Evolutionary conservation across 306 rosid species (phyloP), one percentile per base, ranked within the genome.

Genomic region (Gillenia trifoliata): DNA sequence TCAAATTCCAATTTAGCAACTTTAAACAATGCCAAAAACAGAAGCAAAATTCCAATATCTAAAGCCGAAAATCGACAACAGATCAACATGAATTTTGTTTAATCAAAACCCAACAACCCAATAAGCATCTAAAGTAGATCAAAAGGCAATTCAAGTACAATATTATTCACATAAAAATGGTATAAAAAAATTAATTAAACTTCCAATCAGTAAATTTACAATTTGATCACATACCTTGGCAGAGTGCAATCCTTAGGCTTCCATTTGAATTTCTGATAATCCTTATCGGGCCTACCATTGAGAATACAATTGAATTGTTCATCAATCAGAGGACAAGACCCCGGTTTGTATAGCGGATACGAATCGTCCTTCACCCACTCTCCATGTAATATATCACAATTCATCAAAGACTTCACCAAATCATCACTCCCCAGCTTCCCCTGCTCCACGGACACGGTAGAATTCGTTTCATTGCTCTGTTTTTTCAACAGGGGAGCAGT

Each of bases 281-380:
- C 82, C 56, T 81, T 83, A 78, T 94, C 99, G 31, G 96, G 96
- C 72, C 99, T 87, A 36, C 97, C 96, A 70, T 94, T 94, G 61
- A 68, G 23, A 76, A 87, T 75, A 76, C 99, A 94, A 62, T 87
- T 73, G 88, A 94, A 94, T 73, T 94, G 99, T 76, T 90, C 93
- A 75, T 92, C 99, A 6, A 94, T 83, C 41, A 89, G 52, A 30
- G 88, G 31, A 75, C 99, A 94, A 40, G 99, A 94, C 67, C 89
- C 91, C 3, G 96, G 95, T 64, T 82, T 77, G 52, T 94, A 94
- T 26, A 90, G 90, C 60, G 96, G 91, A 55, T 90, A 85, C 0
- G 90, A 83, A 66, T 90, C 92, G 66, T 94, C 99, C 77, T 68
- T 84, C 29, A 92, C 85, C 99, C 99, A 94, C 6, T 86, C 82